Percentiles rank a stretch among this genome's conserved stretches.
phyloP scores from a whole-genome alignment of 2,329 filamentous ascomycete species.

The Colletotrichum karsti region DNA sequence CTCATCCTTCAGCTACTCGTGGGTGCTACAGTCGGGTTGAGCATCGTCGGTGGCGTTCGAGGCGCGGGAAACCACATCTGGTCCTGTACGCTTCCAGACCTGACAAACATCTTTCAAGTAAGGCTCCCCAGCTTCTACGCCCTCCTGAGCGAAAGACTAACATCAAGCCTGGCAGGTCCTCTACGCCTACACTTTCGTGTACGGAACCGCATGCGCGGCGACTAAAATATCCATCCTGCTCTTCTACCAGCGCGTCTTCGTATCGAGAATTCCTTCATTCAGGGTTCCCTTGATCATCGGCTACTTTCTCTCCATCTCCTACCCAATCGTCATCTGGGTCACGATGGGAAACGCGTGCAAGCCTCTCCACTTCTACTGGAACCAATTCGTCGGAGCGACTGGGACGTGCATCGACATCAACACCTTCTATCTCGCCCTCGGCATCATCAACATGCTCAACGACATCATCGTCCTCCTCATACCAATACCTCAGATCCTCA shows the following conservation, averaged over 20 bases:
- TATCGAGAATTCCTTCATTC: background rate
- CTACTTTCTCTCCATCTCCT: constrained; percentile 10
- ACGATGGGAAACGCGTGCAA: constrained; percentile 24
- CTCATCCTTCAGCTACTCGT: background rate
- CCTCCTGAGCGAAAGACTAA: too few species aligned
- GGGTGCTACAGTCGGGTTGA: constrained; percentile 9
- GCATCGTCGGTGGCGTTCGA: background rate
- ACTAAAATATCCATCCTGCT: constrained; percentile 30
- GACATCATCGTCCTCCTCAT: constrained; percentile 25
- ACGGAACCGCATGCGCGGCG: constrained; percentile 24
- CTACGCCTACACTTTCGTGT: constrained; percentile 27
- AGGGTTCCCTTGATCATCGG: background rate
- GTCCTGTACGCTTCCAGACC: background rate
- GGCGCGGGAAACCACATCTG: constrained; percentile 20
- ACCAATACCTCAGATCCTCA: constrained; percentile 24
- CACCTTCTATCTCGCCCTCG: constrained; percentile 17
- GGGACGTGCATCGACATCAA: constrained; percentile 15
- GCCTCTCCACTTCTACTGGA: constrained; percentile 25
- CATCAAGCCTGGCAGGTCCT: background rate
- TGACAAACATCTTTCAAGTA: constrained; percentile 3
- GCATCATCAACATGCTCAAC: constrained; percentile 24
- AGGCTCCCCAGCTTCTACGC: background rate
- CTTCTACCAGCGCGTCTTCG: constrained; percentile 29
- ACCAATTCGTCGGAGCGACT: constrained; percentile 18
- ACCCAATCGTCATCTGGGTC: constrained; percentile 22